phyloP scores from a whole-genome alignment of 208 protist species.

The Angomonas ambiguus region DNA sequence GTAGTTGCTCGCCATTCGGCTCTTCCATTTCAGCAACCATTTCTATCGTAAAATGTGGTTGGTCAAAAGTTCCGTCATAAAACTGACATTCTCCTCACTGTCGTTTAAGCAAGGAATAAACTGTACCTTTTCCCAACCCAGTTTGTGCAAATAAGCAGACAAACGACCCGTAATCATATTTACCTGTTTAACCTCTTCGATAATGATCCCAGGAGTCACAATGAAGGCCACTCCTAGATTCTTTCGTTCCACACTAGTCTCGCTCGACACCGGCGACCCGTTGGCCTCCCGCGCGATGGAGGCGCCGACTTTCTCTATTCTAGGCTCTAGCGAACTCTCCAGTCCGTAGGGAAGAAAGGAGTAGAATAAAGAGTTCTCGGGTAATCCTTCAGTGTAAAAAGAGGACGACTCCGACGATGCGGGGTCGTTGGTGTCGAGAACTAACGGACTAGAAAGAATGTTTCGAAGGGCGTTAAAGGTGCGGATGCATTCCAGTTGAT shows the following conservation, averaged over 20 bases:
- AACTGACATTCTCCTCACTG: constrained; percentile 8
- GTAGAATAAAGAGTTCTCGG: not conserved
- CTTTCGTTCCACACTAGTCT: not conserved
- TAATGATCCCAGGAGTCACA: constrained; percentile 24
- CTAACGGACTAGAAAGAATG: constrained; percentile 11
- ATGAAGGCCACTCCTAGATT: constrained; percentile 16
- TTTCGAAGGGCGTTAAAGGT: constrained; percentile 26
- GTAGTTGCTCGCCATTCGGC: too few species aligned
- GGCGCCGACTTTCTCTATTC: constrained; percentile 15
- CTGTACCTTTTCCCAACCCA: constrained; percentile 19
- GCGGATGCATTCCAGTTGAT: constrained; percentile 24
- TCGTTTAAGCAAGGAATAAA: constrained; percentile 34
- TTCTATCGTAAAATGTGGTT: constrained; percentile 2
- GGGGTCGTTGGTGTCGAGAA: not conserved
- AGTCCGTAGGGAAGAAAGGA: constrained; percentile 18
- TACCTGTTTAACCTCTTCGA: constrained; percentile 25
- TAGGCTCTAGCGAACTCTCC: constrained; percentile 23
- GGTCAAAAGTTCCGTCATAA: constrained; percentile 11
- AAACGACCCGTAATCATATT: constrained; percentile 13
- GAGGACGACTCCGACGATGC: not conserved
- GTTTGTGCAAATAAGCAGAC: not conserved
- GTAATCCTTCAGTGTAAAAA: not conserved
- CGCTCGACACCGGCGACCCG: not conserved
- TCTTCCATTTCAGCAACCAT: not conserved
- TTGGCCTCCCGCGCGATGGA: not conserved